These are phyloP conservation scores for Hordeum pubiflorum DNA, from an alignment of 202 grass and related monocot genomes.

Conservation along the genomic window DNA sequence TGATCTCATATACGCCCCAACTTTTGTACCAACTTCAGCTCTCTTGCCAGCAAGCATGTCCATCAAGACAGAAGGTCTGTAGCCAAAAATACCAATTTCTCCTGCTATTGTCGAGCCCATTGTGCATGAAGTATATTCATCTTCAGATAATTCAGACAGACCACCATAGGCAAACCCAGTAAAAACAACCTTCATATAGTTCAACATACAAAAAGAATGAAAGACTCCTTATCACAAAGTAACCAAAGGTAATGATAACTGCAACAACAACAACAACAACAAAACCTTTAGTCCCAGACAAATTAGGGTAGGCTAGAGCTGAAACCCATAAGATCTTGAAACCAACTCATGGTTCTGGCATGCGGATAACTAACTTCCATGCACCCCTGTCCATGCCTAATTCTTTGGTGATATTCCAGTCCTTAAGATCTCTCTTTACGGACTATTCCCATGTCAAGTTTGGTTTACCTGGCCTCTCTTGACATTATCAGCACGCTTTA, in stretches of 20 bases:
- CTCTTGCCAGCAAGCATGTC: slow-evolving; percentile 99
- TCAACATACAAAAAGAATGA: slow-evolving; percentile 18
- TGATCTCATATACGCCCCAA: slow-evolving; percentile 95
- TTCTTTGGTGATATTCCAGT: too few species aligned
- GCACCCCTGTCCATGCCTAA: too few species aligned
- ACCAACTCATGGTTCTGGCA: too few species aligned
- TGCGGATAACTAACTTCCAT: too few species aligned
- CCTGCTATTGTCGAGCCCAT: slow-evolving; percentile 97
- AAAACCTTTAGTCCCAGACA: too few species aligned
- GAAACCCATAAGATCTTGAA: too few species aligned
- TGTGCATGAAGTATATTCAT: slow-evolving; percentile 94
- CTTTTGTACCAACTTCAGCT: slow-evolving; percentile 96
- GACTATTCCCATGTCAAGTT: too few species aligned
- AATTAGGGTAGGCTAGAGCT: too few species aligned
- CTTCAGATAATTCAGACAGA: slow-evolving; percentile 90
- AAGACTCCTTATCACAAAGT: not conserved
- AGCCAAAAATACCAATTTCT: slow-evolving; percentile 96
- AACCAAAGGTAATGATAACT: not conserved
- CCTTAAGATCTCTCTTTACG: too few species aligned
- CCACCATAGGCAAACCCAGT: slow-evolving; percentile 98
- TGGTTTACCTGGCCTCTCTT: too few species aligned
- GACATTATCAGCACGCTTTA: too few species aligned
- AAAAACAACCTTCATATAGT: slow-evolving; percentile 84
- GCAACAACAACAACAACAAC: too few species aligned
- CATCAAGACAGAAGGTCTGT: slow-evolving; percentile 92